Conservation (phyloP, 2,329 filamentous ascomycete species). For the Ascocoryne sarcoides region DNA sequence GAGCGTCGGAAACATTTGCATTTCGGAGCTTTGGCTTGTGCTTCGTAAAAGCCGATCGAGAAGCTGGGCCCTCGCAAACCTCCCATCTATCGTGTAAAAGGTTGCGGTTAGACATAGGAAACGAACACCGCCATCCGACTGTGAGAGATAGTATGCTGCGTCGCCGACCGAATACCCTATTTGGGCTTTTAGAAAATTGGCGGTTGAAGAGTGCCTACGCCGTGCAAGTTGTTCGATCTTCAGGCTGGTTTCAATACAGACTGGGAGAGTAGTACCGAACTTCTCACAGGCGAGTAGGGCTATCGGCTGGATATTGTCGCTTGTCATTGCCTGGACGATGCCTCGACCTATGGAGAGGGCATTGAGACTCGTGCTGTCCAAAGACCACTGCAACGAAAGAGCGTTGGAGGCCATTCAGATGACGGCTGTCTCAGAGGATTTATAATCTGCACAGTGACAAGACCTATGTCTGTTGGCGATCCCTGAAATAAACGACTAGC, state of each 20-base stretch:
- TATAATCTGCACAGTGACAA: too few relatives aligned
- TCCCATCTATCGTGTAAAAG: background rate
- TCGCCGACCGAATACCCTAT: background rate
- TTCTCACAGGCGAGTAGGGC: conserved; percentile 22
- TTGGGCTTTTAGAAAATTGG: background rate
- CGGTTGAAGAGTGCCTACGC: background rate
- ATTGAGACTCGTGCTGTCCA: background rate
- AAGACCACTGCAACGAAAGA: background rate
- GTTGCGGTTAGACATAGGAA: background rate
- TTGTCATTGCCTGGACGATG: conserved; percentile 17
- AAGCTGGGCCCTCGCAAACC: background rate
- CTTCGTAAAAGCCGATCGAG: background rate
- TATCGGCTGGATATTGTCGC: conserved; percentile 17
- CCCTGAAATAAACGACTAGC: too few relatives aligned
- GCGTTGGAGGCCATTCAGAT: too few relatives aligned
- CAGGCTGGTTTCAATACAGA: conserved; percentile 6
- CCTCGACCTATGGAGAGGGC: conserved; percentile 4
- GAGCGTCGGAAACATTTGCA: background rate
- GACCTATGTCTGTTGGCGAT: too few relatives aligned
- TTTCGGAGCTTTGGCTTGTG: background rate
- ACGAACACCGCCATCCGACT: background rate
- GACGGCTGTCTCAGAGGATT: too few relatives aligned
- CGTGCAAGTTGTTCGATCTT: too few relatives aligned
- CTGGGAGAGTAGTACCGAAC: conserved; percentile 22
- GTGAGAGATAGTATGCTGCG: background rate